phyloP scores from a whole-genome alignment of 345 rosid genomes.

The Salix koriyanagi region DNA sequence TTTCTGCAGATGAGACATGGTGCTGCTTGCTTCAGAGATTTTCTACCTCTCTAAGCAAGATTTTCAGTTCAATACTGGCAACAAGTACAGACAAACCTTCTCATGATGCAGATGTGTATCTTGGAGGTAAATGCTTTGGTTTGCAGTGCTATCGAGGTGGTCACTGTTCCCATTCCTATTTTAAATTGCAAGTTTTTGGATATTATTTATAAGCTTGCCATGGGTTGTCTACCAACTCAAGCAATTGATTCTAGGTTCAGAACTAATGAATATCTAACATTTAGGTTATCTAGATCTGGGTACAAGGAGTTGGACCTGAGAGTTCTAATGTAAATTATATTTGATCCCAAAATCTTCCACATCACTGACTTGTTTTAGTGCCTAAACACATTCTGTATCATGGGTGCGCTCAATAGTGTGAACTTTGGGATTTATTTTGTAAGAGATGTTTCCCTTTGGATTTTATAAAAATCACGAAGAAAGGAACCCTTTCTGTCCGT shows the following conservation, averaged over 20 bases:
- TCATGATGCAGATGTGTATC: constrained; percentile 35
- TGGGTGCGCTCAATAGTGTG: neutral
- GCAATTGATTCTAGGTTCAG: neutral
- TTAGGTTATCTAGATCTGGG: neutral
- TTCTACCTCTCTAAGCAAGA: constrained; percentile 44
- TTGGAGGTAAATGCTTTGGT: constrained; percentile 59
- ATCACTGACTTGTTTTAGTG: neutral
- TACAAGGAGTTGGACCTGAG: neutral
- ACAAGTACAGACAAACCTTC: constrained; percentile 24
- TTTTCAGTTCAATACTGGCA: constrained; percentile 42
- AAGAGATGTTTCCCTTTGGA: neutral
- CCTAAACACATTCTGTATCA: neutral
- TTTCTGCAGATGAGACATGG: constrained; percentile 41
- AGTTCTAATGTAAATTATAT: neutral
- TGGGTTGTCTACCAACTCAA: neutral
- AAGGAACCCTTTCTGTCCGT: neutral
- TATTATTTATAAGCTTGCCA: neutral
- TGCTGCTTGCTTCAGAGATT: constrained; percentile 44
- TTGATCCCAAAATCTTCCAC: constrained; percentile 1
- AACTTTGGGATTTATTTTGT: neutral
- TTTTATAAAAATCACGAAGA: neutral
- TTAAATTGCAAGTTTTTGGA: too few relatives aligned
- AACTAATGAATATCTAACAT: neutral
- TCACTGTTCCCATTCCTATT: too few relatives aligned
- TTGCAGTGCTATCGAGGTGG: constrained; percentile 10